Evolutionary conservation across 441 rosid genomes (phyloP).

Genomic region (Aleurites moluccanus): DNA sequence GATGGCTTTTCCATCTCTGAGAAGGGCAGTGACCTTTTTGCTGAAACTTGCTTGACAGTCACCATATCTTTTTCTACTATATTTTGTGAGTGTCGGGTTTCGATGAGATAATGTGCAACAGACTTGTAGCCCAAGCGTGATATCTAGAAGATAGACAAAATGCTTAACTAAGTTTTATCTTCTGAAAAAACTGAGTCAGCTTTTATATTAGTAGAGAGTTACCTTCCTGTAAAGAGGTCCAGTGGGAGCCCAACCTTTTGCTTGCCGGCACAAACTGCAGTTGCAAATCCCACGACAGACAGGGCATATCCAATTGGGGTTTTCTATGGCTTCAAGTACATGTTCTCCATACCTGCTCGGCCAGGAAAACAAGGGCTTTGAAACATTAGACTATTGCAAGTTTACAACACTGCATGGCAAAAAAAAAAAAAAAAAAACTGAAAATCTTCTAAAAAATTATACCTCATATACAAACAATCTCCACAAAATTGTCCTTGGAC

Average conservation of each 20-base stretch:
- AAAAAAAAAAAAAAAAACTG: neutral
- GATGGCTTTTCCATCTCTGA: conserved; percentile 32
- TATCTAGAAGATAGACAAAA: conserved; percentile 43
- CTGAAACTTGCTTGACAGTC: conserved; percentile 46
- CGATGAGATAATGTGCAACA: conserved; percentile 86
- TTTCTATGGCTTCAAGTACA: conserved; percentile 80
- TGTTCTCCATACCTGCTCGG: conserved; percentile 80
- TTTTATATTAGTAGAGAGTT: conserved; percentile 12
- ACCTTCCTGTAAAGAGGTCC: conserved; percentile 75
- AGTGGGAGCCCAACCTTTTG: conserved; percentile 87
- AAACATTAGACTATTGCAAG: neutral
- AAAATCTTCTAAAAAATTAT: conserved; percentile 17
- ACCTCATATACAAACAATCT: conserved; percentile 93
- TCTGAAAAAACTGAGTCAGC: neutral
- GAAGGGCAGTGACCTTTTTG: conserved; percentile 69
- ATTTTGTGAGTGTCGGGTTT: conserved; percentile 41
- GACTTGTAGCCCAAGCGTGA: conserved; percentile 76
- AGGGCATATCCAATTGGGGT: conserved; percentile 82
- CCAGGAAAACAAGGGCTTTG: neutral
- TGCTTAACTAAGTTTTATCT: conserved; percentile 20
- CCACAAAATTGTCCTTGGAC: conserved; percentile 97
- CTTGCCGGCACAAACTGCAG: conserved; percentile 81
- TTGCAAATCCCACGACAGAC: conserved; percentile 90
- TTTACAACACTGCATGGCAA: neutral
- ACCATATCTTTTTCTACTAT: conserved; percentile 30